Percentiles rank a stretch among this genome's conserved stretches.
These are phyloP conservation scores for Fusarium buxicola DNA, from an alignment of 2,329 filamentous ascomycete species.

Conservation along the genomic window DNA sequence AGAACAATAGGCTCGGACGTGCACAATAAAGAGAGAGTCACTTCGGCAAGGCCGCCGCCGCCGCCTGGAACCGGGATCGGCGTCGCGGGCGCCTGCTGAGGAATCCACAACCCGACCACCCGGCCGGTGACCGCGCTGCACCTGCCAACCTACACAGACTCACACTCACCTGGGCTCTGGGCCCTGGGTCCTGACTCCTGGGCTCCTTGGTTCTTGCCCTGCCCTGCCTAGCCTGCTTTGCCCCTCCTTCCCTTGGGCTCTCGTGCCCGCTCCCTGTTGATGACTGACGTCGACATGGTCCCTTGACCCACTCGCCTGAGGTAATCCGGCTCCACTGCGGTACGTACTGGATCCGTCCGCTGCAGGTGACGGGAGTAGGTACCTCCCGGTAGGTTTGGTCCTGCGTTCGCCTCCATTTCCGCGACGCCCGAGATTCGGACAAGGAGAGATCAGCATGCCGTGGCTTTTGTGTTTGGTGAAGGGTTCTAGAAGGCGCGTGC, in stretches of 20 bases:
- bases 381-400: background rate
- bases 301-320: constrained; percentile 28
- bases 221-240: constrained; percentile 5
- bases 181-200: background rate
- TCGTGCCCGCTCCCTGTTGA: constrained; percentile 13
- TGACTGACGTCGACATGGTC: constrained; percentile 36
- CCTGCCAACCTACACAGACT: constrained; percentile 15
- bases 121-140: constrained; percentile 18
- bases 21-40: constrained; percentile 26
- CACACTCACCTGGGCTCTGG: background rate
- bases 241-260: constrained; percentile 8
- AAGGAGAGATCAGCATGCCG: background rate
- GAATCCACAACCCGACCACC: constrained; percentile 27
- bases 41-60: constrained; percentile 29
- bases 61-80: constrained; percentile 27
- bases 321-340: constrained; percentile 19
- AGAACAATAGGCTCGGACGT: background rate
- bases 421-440: background rate
- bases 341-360: constrained; percentile 16
- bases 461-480: background rate
- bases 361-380: background rate
- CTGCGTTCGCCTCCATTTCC: background rate
- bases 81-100: constrained; percentile 7
- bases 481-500: background rate
- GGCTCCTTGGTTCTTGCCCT: constrained; percentile 13